Base-by-base conservation (phyloP, 768 basidiomycete species). In the Hebeloma cylindrosporum region DNA sequence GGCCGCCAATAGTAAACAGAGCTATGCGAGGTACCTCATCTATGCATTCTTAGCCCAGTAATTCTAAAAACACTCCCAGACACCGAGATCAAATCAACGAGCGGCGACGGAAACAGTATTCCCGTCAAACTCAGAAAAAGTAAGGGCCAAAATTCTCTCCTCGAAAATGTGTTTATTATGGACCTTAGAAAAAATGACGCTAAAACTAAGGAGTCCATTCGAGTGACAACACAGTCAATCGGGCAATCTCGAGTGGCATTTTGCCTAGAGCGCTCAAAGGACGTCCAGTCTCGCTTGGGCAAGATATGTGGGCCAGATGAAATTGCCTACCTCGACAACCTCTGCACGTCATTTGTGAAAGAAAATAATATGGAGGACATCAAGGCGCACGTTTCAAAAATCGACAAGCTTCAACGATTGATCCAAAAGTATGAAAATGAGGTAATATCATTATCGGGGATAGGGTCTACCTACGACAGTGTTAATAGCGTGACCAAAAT, bases 1-100 rank as follows among this genome's bases (percentile, higher is more conserved):
- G 22, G 41, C 27, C 26, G 27, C 39, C 16, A 52, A 52, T 18
- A 40, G 30, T 17, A 48, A 48, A 33, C 29, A 47, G 43, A 20
- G 43, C 43, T 32, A 53, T 48, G 3, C 44, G 22, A 40, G 48
- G 50, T 33, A 51, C 18, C 13, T 18, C 11, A 28, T 41, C 37
- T 25, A 9, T 10, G 14, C 21, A 16, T 14, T 10, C 14, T 14
- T 10, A 39, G 21, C 18, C 11, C 10, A 39, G 13, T 25, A 21
- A 9, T 39, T 39, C 13, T 23, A 14, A 8, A 16, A 8, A 40
- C 26, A 40, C n/a, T n/a, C n/a, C n/a, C n/a, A 26, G 38, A 18
- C 9, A 40, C 16, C 9, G 23, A 29, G 38, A 40, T 22, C 22
- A 17, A 16, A 40, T 40, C 23, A 40, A 40, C 27, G 26, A 20